Conservation (phyloP, 768 basidiomycete species). For the Neoboletus subvelutipes region DNA sequence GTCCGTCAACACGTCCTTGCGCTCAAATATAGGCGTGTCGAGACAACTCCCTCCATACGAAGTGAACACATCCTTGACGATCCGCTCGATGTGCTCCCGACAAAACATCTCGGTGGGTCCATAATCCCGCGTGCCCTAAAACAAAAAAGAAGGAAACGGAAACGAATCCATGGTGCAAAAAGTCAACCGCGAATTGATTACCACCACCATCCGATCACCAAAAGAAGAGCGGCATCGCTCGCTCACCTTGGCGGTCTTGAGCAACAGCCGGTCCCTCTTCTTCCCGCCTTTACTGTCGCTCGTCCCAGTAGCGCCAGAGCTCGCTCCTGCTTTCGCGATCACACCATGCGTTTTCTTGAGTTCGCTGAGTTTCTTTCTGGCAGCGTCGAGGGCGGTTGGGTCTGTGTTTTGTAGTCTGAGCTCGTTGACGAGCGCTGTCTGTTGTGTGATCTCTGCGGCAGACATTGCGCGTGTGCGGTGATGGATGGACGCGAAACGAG, state of each 20-base stretch:
- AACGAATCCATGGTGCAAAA: not conserved
- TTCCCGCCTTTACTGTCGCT: conserved; percentile 45
- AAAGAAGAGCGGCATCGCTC: not conserved
- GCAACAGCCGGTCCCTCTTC: conserved; percentile 67
- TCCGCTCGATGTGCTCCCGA: conserved; percentile 84
- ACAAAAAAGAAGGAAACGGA: not conserved
- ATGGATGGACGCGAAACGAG: conserved; percentile 13
- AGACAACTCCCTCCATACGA: conserved; percentile 88
- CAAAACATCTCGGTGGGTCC: conserved; percentile 91
- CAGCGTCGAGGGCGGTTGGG: conserved; percentile 50
- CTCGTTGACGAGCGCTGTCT: conserved; percentile 59
- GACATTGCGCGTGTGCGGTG: conserved; percentile 36
- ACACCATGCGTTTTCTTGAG: conserved; percentile 57
- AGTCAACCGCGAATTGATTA: conserved; percentile 15
- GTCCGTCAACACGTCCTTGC: conserved; percentile 92
- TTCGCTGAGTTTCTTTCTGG: conserved; percentile 68
- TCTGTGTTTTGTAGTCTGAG: conserved; percentile 59
- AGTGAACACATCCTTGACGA: conserved; percentile 85
- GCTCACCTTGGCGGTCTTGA: conserved; percentile 93
- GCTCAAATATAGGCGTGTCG: conserved; percentile 98
- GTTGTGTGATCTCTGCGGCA: conserved; percentile 53
- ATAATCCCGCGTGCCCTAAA: conserved; percentile 92
- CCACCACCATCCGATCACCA: conserved; percentile 1
- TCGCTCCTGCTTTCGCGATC: conserved; percentile 33
- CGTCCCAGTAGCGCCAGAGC: conserved; percentile 35